Percentiles rank a stretch among this genome's conserved stretches.
Evolutionary conservation across 768 basidiomycete genomes (phyloP).

Genomic region (Rhodosporidiobolus sp.): DNA sequence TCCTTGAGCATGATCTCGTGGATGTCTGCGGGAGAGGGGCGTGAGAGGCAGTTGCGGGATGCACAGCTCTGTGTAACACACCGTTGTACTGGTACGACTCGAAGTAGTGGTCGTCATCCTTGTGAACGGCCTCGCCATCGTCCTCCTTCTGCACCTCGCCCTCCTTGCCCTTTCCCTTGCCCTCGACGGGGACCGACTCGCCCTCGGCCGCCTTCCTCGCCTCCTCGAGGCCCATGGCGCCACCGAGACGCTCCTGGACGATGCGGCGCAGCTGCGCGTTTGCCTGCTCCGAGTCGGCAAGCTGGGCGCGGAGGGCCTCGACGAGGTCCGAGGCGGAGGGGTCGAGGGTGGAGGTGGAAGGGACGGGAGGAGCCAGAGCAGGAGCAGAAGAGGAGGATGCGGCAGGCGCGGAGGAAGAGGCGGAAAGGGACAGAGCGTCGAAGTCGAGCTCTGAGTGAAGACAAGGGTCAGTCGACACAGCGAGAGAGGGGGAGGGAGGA

Average conservation of each 20-base stretch:
- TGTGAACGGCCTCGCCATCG: slow-evolving; percentile 80
- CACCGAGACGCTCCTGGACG: slow-evolving; percentile 23
- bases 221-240: slow-evolving; percentile 19
- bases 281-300: slow-evolving; percentile 31
- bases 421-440: slow-evolving; percentile 54
- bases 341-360: slow-evolving; percentile 1
- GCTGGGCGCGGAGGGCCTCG: slow-evolving; percentile 32
- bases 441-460: slow-evolving; percentile 59
- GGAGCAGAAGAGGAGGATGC: slow-evolving; percentile 11
- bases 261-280: slow-evolving; percentile 30
- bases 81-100: slow-evolving; percentile 77
- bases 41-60: background rate
- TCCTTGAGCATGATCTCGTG: slow-evolving; percentile 97
- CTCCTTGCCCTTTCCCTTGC: slow-evolving; percentile 18
- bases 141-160: slow-evolving; percentile 32
- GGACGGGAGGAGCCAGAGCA: background rate
- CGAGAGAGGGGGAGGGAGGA: slow-evolving; percentile 21
- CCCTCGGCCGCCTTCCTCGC: background rate
- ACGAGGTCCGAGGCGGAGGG: slow-evolving; percentile 56
- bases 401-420: slow-evolving; percentile 4
- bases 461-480: background rate
- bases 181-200: background rate
- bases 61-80: slow-evolving; percentile 46
- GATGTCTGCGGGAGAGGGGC: slow-evolving; percentile 64
- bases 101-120: slow-evolving; percentile 94